Evolutionary conservation across 768 basidiomycete genomes (phyloP).

Genomic region (Mycena galopus): DNA sequence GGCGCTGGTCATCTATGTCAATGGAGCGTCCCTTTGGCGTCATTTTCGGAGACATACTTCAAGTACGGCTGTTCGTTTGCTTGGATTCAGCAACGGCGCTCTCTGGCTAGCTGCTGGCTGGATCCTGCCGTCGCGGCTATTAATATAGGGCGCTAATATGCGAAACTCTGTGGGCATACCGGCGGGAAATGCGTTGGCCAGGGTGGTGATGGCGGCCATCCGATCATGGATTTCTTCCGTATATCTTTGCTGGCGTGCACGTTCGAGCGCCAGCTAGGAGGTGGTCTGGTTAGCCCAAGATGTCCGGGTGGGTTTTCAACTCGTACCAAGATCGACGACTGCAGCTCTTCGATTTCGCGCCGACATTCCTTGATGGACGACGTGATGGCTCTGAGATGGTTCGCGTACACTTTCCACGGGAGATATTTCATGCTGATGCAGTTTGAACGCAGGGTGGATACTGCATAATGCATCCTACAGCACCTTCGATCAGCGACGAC

Average conservation of each 20-base stretch:
- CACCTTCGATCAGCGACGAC: background rate
- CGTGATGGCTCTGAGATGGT: background rate
- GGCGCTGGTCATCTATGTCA: too few species aligned
- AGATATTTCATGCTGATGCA: background rate
- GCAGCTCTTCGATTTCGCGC: conserved; percentile 10
- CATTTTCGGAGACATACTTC: too few species aligned
- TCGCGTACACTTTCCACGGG: conserved; percentile 3
- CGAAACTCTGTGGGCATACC: background rate
- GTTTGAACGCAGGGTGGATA: conserved; percentile 9
- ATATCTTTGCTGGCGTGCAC: conserved; percentile 4
- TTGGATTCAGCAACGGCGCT: too few species aligned
- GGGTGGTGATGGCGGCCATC: background rate
- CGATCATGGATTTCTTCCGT: background rate
- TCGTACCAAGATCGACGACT: background rate
- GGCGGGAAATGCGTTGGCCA: background rate
- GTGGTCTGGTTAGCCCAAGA: background rate
- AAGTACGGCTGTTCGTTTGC: too few species aligned
- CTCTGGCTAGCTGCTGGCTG: too few species aligned
- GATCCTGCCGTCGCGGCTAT: too few species aligned
- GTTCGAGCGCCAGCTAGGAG: conserved; percentile 10
- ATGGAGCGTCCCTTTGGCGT: too few species aligned
- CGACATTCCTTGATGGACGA: conserved; percentile 6
- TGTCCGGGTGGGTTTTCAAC: background rate
- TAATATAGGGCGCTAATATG: too few species aligned
- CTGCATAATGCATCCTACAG: background rate